Evolutionary conservation across 257 asterid species (phyloP), one percentile per base, ranked within the genome.

Genomic region (Solanum chmielewskii): DNA sequence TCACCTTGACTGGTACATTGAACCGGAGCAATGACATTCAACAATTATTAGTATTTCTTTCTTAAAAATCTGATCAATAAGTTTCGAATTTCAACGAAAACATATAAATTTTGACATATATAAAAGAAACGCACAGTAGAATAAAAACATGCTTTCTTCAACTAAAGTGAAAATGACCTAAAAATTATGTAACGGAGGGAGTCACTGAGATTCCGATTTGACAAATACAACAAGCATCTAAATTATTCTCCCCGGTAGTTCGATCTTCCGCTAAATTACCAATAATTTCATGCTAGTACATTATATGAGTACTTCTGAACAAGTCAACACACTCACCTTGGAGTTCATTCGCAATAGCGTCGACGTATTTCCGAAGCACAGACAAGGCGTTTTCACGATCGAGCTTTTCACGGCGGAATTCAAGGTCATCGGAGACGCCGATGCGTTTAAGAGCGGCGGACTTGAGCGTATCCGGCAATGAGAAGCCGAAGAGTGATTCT

Each of bases 311-410:
- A 59, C 44, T 47, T 47, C 44, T 29, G 68, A 47, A 68, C 69
- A 87, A 91, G 93, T 92, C 91, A 88, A 92, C 86, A 64, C 44
- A 25, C 88, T 59, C 66, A 91, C 95, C 95, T 89, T 70, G 88
- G 70, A 93, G 92, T 85, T 91, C 90, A 89, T 92, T 91, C 56
- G 92, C 92, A 56, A 91, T 82, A 49, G 93, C 90, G 15, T 90
- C 82, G 49, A 93, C 86, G 88, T 87, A 93, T 86, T 84, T 83
- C 60, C 83, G 89, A 39, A 93, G 90, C 86, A 78, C 76, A 81
- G 88, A 52, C 49, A 90, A 74, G 70, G 94, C 96, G 31, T 87
- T 90, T 14, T 90, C 87, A 89, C 62, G 60, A 83, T 92, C 91
- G 77, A 93, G 70, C 90, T 90, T 86, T 83, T 76, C 89, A 77